Conservation (phyloP, 2,329 filamentous ascomycete genomes). For the Microsporum canis region DNA sequence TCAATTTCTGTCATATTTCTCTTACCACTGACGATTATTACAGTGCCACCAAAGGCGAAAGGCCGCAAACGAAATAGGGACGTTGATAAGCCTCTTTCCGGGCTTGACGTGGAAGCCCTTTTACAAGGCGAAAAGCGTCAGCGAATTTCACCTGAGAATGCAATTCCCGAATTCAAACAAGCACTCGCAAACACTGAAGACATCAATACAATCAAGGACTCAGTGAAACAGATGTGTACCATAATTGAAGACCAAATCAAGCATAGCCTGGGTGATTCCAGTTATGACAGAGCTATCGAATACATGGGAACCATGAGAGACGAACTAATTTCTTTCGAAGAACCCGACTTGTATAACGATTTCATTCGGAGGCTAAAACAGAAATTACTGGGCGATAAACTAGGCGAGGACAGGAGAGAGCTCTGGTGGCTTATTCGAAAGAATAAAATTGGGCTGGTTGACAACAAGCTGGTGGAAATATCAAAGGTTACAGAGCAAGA, state of each 20-base stretch:
- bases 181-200: conserved; percentile 52
- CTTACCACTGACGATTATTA: conserved; percentile 3
- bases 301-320: conserved; percentile 66
- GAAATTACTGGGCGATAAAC: conserved; percentile 54
- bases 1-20: background rate
- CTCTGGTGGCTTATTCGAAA: conserved; percentile 68
- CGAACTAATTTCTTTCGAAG: conserved; percentile 62
- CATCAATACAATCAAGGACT: conserved; percentile 52
- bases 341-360: conserved; percentile 63
- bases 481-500: conserved; percentile 60
- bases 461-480: conserved; percentile 48
- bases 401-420: conserved; percentile 67
- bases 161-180: conserved; percentile 84
- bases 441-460: conserved; percentile 61
- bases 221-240: conserved; percentile 59
- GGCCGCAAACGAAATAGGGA: conserved; percentile 58
- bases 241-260: conserved; percentile 60
- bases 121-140: conserved; percentile 48
- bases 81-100: conserved; percentile 70
- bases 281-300: conserved; percentile 65
- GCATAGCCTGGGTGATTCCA: conserved; percentile 61
- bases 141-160: conserved; percentile 56
- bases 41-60: conserved; percentile 68
- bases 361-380: conserved; percentile 62
- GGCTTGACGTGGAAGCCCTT: conserved; percentile 73